Base-by-base conservation (phyloP, 148 eudicot species). In the Cornus suecica region DNA sequence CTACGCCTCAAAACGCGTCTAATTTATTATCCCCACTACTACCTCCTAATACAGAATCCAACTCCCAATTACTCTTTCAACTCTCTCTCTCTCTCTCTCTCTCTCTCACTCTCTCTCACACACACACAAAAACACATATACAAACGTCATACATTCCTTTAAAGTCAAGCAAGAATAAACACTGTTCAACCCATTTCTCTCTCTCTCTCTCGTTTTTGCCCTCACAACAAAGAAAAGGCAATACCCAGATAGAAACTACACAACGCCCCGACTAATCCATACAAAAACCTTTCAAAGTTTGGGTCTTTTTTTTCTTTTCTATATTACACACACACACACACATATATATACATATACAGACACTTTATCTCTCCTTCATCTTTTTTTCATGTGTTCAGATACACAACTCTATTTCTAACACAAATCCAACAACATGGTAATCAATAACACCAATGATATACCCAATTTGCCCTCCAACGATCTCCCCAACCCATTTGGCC, bases 151-250 rank as follows among this genome's bases (percentile, higher is more conserved):
- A 76, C 42, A 71, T 76, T 68, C 79, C 88, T 87, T 83, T 66
- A 61, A 87, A 79, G 81, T 84, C 80, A 89, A 83, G 88, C 87
- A 89, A 73, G 74, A 78, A 86, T 76, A 79, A 78, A 68, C 62
- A 22, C 62, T 20, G 18, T 23, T 74, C 65, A 71, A 75, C 10
- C 66, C 62, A 56, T 76, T 32, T 18, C 31, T 9, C 65, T 16
- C 51, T 68, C 48, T 18, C 24, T 51, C 10, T 28, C 20, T 10
- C 29, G 34, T 14, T 73, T 25, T 70, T 27, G 14, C n/a, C 2
- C 10, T 28, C 65, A 20, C 68, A 34, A 26, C 41, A 14, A 4
- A 29, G 26, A 5, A 52, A 71, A 29, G 4, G 74, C 74, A 54
- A 8, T 4, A n/a, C 74, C n/a, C 25, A 29, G 74, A 71, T 28